A percentile compares a stretch with the other conserved stretches of the same genome.
These are phyloP conservation scores for Debaryomycetaceae sp. DNA, from an alignment of 1,139 yeast genomes.

Conservation along the genomic window DNA sequence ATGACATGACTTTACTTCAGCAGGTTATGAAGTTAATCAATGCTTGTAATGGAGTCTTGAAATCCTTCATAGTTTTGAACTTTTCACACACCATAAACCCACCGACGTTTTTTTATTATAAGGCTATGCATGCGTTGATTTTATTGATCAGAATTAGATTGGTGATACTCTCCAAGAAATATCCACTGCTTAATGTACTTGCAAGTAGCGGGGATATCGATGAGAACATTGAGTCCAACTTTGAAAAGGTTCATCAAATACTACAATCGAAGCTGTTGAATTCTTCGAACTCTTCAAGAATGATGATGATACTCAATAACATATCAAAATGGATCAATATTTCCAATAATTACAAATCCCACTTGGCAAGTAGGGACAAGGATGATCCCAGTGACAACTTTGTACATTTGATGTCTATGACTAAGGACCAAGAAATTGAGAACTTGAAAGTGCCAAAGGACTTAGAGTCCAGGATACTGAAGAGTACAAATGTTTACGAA, in stretches of 20 bases:
- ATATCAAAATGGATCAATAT: slow-evolving; percentile 48
- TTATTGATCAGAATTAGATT: slow-evolving; percentile 43
- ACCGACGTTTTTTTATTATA: slow-evolving; percentile 53
- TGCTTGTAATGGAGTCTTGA: slow-evolving; percentile 42
- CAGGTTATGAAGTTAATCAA: slow-evolving; percentile 38
- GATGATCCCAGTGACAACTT: slow-evolving; percentile 16
- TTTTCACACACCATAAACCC: slow-evolving; percentile 32
- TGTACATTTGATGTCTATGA: slow-evolving; percentile 41
- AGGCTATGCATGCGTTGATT: slow-evolving; percentile 55
- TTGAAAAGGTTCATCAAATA: slow-evolving; percentile 23
- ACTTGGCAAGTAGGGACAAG: slow-evolving; percentile 2
- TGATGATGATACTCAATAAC: slow-evolving; percentile 40
- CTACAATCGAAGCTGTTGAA: slow-evolving; percentile 21
- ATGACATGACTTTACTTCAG: slow-evolving; percentile 22
- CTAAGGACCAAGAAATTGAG: slow-evolving; percentile 40
- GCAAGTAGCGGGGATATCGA: slow-evolving; percentile 15
- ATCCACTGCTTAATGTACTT: slow-evolving; percentile 8
- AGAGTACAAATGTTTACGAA: background rate
- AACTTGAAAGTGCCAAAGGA: slow-evolving; percentile 34
- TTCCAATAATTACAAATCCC: slow-evolving; percentile 22
- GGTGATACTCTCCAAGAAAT: slow-evolving; percentile 35
- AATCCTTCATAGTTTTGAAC: slow-evolving; percentile 40
- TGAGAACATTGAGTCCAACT: slow-evolving; percentile 36
- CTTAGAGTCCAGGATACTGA: background rate
- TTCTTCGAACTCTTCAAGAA: slow-evolving; percentile 39